phyloP scores from a whole-genome alignment of 371 early-diverging fungal species.

The Circinella umbellata region DNA sequence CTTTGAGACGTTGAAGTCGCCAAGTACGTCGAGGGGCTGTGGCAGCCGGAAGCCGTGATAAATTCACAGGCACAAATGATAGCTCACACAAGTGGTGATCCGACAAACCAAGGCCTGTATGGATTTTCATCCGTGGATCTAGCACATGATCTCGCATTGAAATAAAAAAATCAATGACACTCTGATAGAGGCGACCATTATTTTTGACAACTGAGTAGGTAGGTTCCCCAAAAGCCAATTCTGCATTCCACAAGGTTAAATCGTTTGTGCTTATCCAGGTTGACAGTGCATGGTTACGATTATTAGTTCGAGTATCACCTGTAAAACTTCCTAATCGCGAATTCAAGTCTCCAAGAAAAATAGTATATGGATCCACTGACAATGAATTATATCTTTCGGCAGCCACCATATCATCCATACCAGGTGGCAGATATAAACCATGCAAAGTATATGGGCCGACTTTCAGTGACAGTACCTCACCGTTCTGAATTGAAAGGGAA shows the following conservation, averaged over 20 bases:
- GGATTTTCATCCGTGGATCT: constrained; percentile 1
- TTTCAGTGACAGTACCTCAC: constrained; percentile 2
- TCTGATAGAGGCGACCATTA: background rate
- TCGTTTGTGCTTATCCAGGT: constrained; percentile 8
- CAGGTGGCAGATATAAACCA: constrained; percentile 4
- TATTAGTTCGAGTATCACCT: background rate
- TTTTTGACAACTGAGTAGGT: background rate
- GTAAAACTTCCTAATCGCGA: background rate
- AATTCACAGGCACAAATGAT: constrained; percentile 10
- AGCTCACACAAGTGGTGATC: constrained; percentile 23
- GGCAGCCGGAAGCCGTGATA: constrained; percentile 6
- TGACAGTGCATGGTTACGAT: background rate
- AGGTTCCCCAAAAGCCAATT: constrained; percentile 9
- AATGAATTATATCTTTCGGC: too few relatives aligned
- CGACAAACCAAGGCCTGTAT: constrained; percentile 2
- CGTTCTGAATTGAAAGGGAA: background rate
- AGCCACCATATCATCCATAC: background rate
- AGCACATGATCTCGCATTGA: background rate
- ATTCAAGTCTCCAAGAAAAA: constrained; percentile 13
- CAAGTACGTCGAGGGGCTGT: constrained; percentile 10
- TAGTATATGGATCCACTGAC: background rate
- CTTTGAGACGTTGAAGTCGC: constrained; percentile 7
- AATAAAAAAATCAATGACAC: constrained; percentile 19
- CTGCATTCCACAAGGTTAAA: constrained; percentile 18
- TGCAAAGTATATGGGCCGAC: constrained; percentile 15